Evolutionary conservation across 2,329 filamentous ascomycete genomes (phyloP).

Genomic region (Hypoxylon sp.): DNA sequence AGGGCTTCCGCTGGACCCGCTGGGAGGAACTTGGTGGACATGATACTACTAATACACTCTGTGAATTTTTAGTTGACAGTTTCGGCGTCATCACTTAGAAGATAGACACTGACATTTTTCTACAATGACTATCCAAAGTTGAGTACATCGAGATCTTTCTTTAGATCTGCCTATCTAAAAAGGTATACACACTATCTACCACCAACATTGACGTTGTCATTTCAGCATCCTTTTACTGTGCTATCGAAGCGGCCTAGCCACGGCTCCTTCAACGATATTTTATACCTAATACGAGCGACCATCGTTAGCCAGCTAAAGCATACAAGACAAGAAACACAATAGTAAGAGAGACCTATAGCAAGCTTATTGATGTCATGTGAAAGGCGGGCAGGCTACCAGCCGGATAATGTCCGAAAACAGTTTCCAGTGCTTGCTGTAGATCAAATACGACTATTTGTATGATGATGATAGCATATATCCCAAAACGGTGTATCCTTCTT

Average conservation of each 20-base stretch:
- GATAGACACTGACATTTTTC: background rate
- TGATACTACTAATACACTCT: slow-evolving; percentile 13
- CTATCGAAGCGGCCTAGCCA: slow-evolving; percentile 1
- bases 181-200: slow-evolving; percentile 10
- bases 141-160: background rate
- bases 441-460: slow-evolving; percentile 28
- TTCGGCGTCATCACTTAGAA: slow-evolving; percentile 4
- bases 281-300: background rate
- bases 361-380: slow-evolving; percentile 16
- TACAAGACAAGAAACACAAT: slow-evolving; percentile 3
- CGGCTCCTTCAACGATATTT: background rate
- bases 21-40: slow-evolving; percentile 17
- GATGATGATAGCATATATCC: slow-evolving; percentile 19
- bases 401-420: slow-evolving; percentile 14
- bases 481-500: slow-evolving; percentile 9
- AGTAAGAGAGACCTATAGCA: slow-evolving; percentile 2
- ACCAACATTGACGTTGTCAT: background rate
- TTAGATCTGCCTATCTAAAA: background rate
- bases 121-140: background rate
- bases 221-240: background rate
- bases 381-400: slow-evolving; percentile 7
- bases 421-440: slow-evolving; percentile 22
- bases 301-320: background rate
- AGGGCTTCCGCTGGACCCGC: slow-evolving; percentile 27
- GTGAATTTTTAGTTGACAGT: slow-evolving; percentile 6